A percentile compares a stretch with the other conserved stretches of the same genome.
Conservation (phyloP, 176 grass and related monocot species). For the Aegilops tauschii region DNA sequence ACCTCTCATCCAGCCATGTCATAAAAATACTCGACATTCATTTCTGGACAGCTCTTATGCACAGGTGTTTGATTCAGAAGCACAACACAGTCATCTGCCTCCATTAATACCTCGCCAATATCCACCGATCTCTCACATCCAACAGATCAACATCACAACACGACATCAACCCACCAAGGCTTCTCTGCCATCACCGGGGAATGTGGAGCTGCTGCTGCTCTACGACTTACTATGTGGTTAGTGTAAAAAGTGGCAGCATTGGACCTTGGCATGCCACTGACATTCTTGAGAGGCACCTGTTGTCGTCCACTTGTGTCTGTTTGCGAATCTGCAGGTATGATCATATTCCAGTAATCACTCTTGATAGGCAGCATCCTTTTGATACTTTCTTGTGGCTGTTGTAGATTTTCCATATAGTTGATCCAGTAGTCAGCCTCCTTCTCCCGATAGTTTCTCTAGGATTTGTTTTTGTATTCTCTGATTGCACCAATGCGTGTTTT, state of each 20-base stretch:
- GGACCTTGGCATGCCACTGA: not conserved
- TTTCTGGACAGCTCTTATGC: not conserved
- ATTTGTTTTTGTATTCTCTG: not conserved
- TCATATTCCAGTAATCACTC: not conserved
- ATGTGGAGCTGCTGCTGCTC: not conserved
- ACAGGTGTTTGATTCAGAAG: not conserved
- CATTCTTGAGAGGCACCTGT: not conserved
- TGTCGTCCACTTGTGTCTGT: not conserved
- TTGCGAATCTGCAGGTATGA: not conserved
- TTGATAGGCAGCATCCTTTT: not conserved
- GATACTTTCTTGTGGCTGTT: not conserved
- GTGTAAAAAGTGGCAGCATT: not conserved
- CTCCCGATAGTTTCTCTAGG: not conserved
- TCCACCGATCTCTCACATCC: not conserved
- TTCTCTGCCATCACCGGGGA: not conserved
- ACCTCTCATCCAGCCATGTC: too few species aligned
- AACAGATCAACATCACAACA: not conserved
- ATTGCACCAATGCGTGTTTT: not conserved
- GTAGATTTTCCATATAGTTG: not conserved
- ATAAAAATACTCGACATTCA: not conserved
- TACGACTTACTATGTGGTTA: not conserved
- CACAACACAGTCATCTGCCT: not conserved
- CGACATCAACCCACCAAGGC: not conserved
- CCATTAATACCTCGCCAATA: not conserved
- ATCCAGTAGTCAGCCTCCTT: not conserved